Conservation (phyloP, 352 stramenopile species). For the Pythium guiyangense region DNA sequence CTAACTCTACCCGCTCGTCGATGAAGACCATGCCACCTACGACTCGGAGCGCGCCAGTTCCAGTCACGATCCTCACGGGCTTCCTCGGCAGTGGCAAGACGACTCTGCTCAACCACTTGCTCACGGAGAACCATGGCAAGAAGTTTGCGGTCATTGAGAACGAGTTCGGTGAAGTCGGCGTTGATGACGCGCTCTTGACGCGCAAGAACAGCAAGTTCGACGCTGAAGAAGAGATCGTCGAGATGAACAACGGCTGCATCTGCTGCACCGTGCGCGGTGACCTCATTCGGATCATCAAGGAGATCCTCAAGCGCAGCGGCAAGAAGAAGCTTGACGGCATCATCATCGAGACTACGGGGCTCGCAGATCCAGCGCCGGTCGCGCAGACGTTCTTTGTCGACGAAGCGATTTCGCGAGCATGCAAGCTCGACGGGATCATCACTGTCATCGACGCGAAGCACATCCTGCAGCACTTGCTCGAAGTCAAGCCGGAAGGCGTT, state of each 20-base stretch:
- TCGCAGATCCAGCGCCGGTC: slow-evolving; percentile 87
- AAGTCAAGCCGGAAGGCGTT: slow-evolving; percentile 21
- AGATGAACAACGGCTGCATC: slow-evolving; percentile 95
- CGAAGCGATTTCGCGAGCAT: slow-evolving; percentile 67
- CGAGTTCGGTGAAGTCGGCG: no score
- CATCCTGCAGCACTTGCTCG: slow-evolving; percentile 76
- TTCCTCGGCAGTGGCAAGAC: no score
- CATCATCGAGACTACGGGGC: slow-evolving; percentile 88
- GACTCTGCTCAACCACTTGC: no score
- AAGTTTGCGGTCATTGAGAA: no score
- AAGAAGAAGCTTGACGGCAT: slow-evolving; percentile 65
- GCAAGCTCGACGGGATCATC: slow-evolving; percentile 91
- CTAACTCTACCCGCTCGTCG: no score
- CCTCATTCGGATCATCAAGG: slow-evolving; percentile 35
- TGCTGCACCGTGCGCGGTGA: slow-evolving; percentile 95
- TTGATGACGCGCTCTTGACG: slow-evolving; percentile 81
- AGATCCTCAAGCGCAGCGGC: slow-evolving; percentile 55
- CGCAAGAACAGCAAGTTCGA: slow-evolving; percentile 40
- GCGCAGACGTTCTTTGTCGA: slow-evolving; percentile 94
- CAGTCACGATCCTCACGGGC: no score
- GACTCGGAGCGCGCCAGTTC: no score
- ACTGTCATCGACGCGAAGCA: slow-evolving; percentile 95
- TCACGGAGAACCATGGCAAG: no score
- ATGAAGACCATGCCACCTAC: no score
- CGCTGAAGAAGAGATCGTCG: slow-evolving; percentile 71